phyloP scores from a whole-genome alignment of 305 asterid genomes.

The Fraxinus nigra region DNA sequence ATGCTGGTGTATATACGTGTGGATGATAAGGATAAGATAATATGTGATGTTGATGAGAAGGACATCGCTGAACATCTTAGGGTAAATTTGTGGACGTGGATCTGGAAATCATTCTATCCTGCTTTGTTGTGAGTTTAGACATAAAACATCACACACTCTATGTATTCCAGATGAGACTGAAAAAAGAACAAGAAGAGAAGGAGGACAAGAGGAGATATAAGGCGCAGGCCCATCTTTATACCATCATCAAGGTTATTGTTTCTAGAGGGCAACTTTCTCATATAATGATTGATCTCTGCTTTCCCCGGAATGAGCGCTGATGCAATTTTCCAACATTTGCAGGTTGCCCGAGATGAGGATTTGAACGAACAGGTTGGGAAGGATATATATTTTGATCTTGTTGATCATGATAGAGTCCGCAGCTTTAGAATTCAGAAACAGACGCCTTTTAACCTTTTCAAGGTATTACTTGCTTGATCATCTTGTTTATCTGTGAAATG shows the following conservation, averaged over 20 bases:
- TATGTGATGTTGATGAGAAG: constrained; percentile 94
- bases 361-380: constrained; percentile 85
- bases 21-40: constrained; percentile 91
- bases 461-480: constrained; percentile 30
- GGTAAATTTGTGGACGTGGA: constrained; percentile 42
- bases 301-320: constrained; percentile 22
- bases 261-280: constrained; percentile 8
- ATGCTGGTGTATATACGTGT: constrained; percentile 97
- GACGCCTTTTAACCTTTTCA: constrained; percentile 62
- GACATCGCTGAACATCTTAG: constrained; percentile 93
- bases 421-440: constrained; percentile 89
- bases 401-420: constrained; percentile 90
- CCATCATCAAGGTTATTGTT: constrained; percentile 76
- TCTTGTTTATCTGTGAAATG: neutral
- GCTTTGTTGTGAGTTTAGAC: constrained; percentile 16
- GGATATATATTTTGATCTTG: constrained; percentile 87
- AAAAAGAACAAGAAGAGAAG: constrained; percentile 76
- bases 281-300: constrained; percentile 11
- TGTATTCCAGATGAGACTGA: constrained; percentile 65
- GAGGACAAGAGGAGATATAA: constrained; percentile 93
- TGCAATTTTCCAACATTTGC: constrained; percentile 22
- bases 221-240: constrained; percentile 90
- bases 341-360: constrained; percentile 98
- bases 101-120: constrained; percentile 7
- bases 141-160: constrained; percentile 16